Conservation (phyloP, 2,329 filamentous ascomycete genomes). For the Penicillium sp. region DNA sequence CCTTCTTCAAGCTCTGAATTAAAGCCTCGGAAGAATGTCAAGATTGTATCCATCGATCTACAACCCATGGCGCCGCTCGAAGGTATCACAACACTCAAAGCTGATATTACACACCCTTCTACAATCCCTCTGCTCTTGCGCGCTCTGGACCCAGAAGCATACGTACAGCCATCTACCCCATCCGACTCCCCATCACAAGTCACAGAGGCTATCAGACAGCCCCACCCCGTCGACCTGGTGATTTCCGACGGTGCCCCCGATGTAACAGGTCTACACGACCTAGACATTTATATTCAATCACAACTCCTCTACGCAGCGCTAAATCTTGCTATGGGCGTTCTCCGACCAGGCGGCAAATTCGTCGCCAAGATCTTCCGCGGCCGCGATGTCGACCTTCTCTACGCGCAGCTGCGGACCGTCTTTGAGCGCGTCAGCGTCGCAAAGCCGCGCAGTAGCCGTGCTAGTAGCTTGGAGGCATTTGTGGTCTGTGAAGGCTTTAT, state of each 20-base stretch:
- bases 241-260: constrained; percentile 94
- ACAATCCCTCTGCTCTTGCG: constrained; percentile 86
- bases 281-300: constrained; percentile 97
- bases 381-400: constrained; percentile 91
- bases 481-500: constrained; percentile 94
- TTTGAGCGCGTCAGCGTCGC: constrained; percentile 86
- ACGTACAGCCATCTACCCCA: constrained; percentile 41
- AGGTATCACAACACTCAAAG: constrained; percentile 86
- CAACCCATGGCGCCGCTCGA: constrained; percentile 94
- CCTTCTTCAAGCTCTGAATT: constrained; percentile 32
- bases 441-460: constrained; percentile 90
- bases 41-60: constrained; percentile 92
- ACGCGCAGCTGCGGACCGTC: constrained; percentile 87
- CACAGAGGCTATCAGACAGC: constrained; percentile 51
- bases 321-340: constrained; percentile 87
- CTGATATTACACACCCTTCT: constrained; percentile 95
- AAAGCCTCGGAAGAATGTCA: constrained; percentile 67
- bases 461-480: constrained; percentile 94
- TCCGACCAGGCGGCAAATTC: constrained; percentile 90
- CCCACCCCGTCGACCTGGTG: constrained; percentile 84
- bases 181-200: constrained; percentile 13
- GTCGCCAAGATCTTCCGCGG: constrained; percentile 97
- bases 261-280: constrained; percentile 92
- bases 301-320: constrained; percentile 92
- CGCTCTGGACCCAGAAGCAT: constrained; percentile 73